Base-by-base conservation (phyloP, 1,284 basidiomycete species). In the Pterulicium gracile region DNA sequence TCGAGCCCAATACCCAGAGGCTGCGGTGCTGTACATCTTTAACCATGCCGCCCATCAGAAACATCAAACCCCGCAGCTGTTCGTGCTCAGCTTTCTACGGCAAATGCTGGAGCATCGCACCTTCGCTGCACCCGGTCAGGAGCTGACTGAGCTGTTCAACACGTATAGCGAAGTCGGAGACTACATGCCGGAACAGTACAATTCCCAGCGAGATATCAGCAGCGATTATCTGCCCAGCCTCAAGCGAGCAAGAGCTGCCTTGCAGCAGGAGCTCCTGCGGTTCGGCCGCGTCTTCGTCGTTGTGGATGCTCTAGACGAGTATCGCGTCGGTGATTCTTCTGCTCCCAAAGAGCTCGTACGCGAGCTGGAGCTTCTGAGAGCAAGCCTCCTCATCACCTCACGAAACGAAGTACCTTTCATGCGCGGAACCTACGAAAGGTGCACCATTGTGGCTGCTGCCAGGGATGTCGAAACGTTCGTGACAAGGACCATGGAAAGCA, bases 231-330 rank as follows among this genome's bases (percentile, higher is more conserved):
- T 39, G 4, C 36, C 36, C 19, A 13, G 5, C 15, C 19, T 15
- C 19, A 17, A 17, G n/a, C 36, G 15, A 5, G 36, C 36, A 5
- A 39, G 15, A 39, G 15, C 5, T 5, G 7, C 19, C 19, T 18
- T 39, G 5, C n/a, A 7, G 7, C 36, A 39, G 15, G 36, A 39
- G 15, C 4, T 39, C 7, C 7, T 18, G 7, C 7, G 7, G 4
- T 39, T 39, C 15, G 36, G 19, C 5, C 36, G 36, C 23, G 42
- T 43, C 5, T 43, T 22, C 42, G 23, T 43, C 17, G 23, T 43
- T 22, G 13, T 43, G 13, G 42, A 43, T 17, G 42, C 42, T 21
- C 20, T 43, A 13, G 42, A 43, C 23, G 42, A 43, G 42, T 43
- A 21, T 10, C n/a, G 23, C 20, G 5, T 43, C 19, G 13, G 12